Base-by-base conservation (phyloP, 176 grass and related monocot genomes). In the Carex parvula region DNA sequence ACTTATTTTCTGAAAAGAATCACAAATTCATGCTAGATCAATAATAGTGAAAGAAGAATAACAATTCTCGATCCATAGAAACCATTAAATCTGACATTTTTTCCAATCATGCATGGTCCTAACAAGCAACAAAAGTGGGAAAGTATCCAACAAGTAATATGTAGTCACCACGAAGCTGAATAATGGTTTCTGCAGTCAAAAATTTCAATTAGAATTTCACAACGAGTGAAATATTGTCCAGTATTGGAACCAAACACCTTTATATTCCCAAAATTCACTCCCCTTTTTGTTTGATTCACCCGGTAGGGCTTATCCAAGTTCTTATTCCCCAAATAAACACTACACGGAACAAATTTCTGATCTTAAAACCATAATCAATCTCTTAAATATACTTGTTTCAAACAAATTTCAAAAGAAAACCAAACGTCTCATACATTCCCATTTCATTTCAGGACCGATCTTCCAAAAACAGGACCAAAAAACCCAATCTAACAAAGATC, bases 331-430 rank as follows among this genome's bases (percentile, higher is more conserved):
- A 72, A 42, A 61, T 44, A 46, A 70, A 73, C 58, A 77, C 24
- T 20, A 46, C 17, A 76, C 6, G 3, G 13, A 84, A 84, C 66
- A 84, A 35, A 18, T 85, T 57, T 41, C 61, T 44, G 48, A 30
- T 78, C 39, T 33, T 56, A 37, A 76, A 77, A 89, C 65, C 81
- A 81, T 61, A 79, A 60, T n/a, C n/a, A n/a, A n/a, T 46, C 60
- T 55, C 65, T 54, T 35, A 15, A 72, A 81, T 56, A 60, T 32
- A 11, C 39, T 42, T 65, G 5, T 50, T 15, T 15, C 4, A 21
- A 32, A 3, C 29, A 83, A 76, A 50, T 73, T 81, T 50, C 8
- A 80, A 61, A 30, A 52, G 75, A 60, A 59, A 61, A 21, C 5
- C 57, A 41, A 83, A n/a, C 78, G 50, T 58, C 37, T 35, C 64